These are phyloP conservation scores for Physcomitrellopsis africana DNA, from an alignment of 225 moss, liverwort and hornwort species.

Conservation along the genomic window DNA sequence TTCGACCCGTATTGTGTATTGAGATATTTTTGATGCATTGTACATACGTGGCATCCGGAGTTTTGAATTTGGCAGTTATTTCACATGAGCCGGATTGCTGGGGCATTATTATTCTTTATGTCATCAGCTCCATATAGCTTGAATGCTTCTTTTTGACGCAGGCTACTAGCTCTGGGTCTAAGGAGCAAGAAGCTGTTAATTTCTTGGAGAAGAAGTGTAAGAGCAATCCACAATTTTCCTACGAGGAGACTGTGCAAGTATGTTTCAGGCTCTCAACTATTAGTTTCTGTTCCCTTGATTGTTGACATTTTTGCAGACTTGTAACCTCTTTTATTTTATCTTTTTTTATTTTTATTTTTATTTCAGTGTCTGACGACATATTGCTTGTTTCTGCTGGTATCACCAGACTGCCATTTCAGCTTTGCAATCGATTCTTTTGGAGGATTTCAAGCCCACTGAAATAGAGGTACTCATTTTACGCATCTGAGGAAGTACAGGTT, in stretches of 20 bases:
- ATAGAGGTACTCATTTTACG: slow-evolving; percentile 55
- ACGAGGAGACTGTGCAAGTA: slow-evolving; percentile 86
- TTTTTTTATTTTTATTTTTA: too few species aligned
- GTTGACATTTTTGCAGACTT: not conserved
- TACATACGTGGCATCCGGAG: not conserved
- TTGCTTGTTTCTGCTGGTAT: slow-evolving; percentile 21
- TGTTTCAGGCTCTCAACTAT: not conserved
- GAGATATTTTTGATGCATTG: not conserved
- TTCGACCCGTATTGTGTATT: slow-evolving; percentile 4
- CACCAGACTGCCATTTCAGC: slow-evolving; percentile 70
- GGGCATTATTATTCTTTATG: not conserved
- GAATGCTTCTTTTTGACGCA: slow-evolving; percentile 22
- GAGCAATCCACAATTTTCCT: slow-evolving; percentile 71
- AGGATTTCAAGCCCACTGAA: slow-evolving; percentile 83
- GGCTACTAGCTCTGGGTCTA: slow-evolving; percentile 80
- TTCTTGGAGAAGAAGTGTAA: slow-evolving; percentile 89
- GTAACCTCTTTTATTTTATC: not conserved
- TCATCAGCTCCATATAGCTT: not conserved
- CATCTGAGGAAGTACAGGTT: not conserved
- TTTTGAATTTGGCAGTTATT: not conserved
- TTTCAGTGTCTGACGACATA: not conserved
- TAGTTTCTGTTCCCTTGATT: not conserved
- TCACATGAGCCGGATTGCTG: not conserved
- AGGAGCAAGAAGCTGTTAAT: slow-evolving; percentile 90
- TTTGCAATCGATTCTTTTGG: slow-evolving; percentile 77